Evolutionary conservation across 805 yeast species (phyloP), one percentile per base, ranked within the genome.

Genomic region (Cyberlindnera xishuangbannaensis): DNA sequence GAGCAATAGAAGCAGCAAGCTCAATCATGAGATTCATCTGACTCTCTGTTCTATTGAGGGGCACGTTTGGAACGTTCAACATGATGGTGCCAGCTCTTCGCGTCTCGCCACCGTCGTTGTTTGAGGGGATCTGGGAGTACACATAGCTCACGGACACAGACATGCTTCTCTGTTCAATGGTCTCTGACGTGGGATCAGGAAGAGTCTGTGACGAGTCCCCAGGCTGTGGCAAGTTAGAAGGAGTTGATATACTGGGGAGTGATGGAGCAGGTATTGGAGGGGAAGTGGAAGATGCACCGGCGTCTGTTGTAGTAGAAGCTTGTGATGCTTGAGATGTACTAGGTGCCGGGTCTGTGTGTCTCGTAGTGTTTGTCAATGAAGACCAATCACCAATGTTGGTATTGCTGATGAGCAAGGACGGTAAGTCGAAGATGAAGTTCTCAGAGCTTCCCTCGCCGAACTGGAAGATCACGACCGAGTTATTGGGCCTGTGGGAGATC

Each of bases 1-100:
- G 65, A 1, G 87, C 87, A 55, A 81, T 67, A 17, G 76, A 75
- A 0, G 88, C 78, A 2, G 87, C 86, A 36, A 81, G 57, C 18
- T 78, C 63, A 10, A 82, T 71, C 34, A 81, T 64, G 22, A 72
- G 75, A 47, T 74, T 78, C 20, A 80, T 61, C 22, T 43, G 48
- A 12, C 73, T 66, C 23, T 70, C 68, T n/a, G 77, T 80, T 33
- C 78, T 74, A 37, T 74, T 73, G 13, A 67, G 56, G 1, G 79
- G 71, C 27, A 75, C 75, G 45, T 78, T 77, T n/a, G 87, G 84
- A 19, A 81, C 73, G 25, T 78, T 73, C 45, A 81, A 58, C 21
- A 78, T 67, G 22, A 81, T 59, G 2, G 82, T 70, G 0, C 85
- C 85, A 27, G 29, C 9, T 23, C 36, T 29, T 4, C 14, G 18